phyloP scores from a whole-genome alignment of 371 early-diverging fungal genomes.

The Mucor piriformis region DNA sequence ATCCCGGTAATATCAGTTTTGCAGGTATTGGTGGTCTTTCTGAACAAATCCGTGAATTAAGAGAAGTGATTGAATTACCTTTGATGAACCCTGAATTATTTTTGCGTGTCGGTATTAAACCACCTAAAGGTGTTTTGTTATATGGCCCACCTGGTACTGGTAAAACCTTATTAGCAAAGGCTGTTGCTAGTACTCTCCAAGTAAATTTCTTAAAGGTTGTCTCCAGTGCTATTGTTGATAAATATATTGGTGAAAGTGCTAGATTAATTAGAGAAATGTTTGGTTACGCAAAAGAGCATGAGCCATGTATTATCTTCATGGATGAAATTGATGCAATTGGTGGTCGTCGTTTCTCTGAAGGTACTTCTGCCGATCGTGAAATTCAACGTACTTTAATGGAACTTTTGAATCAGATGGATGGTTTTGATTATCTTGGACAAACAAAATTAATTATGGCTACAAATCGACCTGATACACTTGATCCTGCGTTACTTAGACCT shows the following conservation, averaged over 20 bases:
- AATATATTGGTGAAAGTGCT: conserved; percentile 99
- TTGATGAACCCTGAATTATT: conserved; percentile 99
- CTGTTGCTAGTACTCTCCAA: conserved; percentile 96
- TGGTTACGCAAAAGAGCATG: conserved; percentile 98
- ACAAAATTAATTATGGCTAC: conserved; percentile 99
- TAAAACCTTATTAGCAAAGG: conserved; percentile 91
- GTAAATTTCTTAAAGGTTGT: conserved; percentile 98
- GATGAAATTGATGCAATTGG: conserved; percentile 99
- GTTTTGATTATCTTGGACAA: conserved; percentile 98
- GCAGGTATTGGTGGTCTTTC: conserved; percentile 97
- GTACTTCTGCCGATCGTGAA: conserved; percentile 99
- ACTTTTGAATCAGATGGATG: conserved; percentile 99
- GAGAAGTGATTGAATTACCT: conserved; percentile 99
- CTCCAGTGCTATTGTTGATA: conserved; percentile 98
- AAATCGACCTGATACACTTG: conserved; percentile 98
- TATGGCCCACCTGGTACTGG: conserved; percentile 99
- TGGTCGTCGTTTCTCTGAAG: conserved; percentile 98
- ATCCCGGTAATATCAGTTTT: conserved; percentile 95
- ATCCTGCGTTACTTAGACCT: conserved; percentile 98
- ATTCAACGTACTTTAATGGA: conserved; percentile 99
- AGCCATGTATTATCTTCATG: conserved; percentile 99
- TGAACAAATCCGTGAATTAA: conserved; percentile 98
- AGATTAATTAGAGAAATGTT: conserved; percentile 99
- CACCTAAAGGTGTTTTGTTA: conserved; percentile 98
- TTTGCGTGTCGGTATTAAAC: conserved; percentile 97